Conservation (phyloP, 2,329 filamentous ascomycete species). For the Pseudocercospora eumusae region DNA sequence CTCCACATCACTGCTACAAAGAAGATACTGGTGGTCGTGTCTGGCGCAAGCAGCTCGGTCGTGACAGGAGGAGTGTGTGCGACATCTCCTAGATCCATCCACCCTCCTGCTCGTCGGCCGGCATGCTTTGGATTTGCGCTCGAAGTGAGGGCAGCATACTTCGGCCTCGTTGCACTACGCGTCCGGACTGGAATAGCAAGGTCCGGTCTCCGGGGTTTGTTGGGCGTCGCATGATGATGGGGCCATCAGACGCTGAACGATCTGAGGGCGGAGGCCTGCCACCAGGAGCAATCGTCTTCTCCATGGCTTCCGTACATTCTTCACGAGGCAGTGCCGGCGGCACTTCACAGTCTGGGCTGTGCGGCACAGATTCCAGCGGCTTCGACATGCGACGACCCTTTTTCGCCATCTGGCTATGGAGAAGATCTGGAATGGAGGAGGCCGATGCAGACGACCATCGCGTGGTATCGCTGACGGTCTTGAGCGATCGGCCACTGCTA, state of each 20-base stretch:
- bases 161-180: constrained; percentile 31
- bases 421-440: constrained; percentile 34
- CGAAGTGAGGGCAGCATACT: constrained; percentile 16
- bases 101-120: constrained; percentile 15
- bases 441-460: constrained; percentile 37
- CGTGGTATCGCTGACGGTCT: constrained; percentile 23
- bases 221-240: constrained; percentile 29
- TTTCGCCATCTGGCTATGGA: constrained; percentile 30
- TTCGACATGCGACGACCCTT: constrained; percentile 27
- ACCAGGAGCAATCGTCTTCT: constrained; percentile 4
- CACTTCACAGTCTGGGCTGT: constrained; percentile 26
- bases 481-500: constrained; percentile 27
- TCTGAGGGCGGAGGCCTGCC: constrained; percentile 10
- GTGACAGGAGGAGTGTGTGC: neutral
- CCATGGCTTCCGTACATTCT: constrained; percentile 6
- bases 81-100: constrained; percentile 16
- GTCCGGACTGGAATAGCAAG: constrained; percentile 32
- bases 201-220: constrained; percentile 31
- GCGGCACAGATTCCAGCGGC: constrained; percentile 32
- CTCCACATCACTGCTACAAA: neutral
- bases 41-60: neutral
- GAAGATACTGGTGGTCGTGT: neutral
- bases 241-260: constrained; percentile 1
- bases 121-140: constrained; percentile 14
- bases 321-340: neutral